phyloP scores from a whole-genome alignment of 2,329 filamentous ascomycete species.

The Thelonectria blattea region DNA sequence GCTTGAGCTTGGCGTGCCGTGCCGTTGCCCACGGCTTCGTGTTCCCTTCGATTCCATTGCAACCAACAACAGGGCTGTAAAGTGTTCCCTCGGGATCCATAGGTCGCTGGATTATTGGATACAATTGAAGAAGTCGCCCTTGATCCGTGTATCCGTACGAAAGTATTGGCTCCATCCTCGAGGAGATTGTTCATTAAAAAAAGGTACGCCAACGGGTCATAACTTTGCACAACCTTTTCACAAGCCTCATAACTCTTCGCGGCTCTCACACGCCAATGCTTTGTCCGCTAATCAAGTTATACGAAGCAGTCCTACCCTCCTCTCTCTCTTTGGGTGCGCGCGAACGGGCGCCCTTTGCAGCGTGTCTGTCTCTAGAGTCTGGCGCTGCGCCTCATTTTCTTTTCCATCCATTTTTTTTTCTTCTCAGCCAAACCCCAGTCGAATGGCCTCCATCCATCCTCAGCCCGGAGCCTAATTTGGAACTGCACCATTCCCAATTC shows the following conservation, averaged over 20 bases:
- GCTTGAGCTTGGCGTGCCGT: background rate
- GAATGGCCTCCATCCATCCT: slow-evolving; percentile 5
- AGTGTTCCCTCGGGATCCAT: background rate
- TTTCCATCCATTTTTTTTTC: background rate
- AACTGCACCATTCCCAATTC: slow-evolving; percentile 17
- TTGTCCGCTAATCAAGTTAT: background rate
- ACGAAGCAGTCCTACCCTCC: background rate
- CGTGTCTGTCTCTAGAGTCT: slow-evolving; percentile 11
- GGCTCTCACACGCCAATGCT: background rate
- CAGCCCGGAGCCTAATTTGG: slow-evolving; percentile 20
- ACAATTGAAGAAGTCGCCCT: slow-evolving; percentile 2
- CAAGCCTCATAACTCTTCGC: background rate
- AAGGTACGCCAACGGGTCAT: background rate
- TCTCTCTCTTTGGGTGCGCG: background rate
- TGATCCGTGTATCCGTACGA: background rate
- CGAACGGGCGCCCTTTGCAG: slow-evolving; percentile 3
- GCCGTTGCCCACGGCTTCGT: background rate
- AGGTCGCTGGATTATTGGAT: slow-evolving; percentile 16
- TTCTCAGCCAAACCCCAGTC: background rate
- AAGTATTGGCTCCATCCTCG: slow-evolving; percentile 7
- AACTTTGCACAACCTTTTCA: background rate
- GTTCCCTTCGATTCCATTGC: no score
- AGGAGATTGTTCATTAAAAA: background rate
- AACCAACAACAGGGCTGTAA: background rate
- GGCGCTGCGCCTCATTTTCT: slow-evolving; percentile 16